phyloP scores from a whole-genome alignment of 371 early-diverging fungal species.

The Catenaria anguillulae region DNA sequence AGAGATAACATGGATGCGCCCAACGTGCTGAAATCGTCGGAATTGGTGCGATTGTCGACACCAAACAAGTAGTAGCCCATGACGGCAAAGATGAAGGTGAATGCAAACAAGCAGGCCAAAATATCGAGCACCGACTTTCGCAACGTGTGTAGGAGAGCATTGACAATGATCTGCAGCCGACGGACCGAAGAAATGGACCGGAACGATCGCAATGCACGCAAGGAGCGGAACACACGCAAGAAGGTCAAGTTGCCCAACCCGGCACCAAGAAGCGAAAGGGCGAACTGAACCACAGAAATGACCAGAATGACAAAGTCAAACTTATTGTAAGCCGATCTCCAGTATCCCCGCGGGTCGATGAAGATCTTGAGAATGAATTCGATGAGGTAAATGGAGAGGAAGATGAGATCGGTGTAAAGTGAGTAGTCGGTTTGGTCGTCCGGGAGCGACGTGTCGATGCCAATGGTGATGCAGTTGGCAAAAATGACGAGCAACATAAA shows the following conservation, averaged over 20 bases:
- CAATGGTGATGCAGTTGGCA: slow-evolving; percentile 11
- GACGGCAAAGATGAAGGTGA: slow-evolving; percentile 13
- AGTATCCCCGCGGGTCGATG: slow-evolving; percentile 7
- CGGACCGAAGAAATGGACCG: slow-evolving; percentile 11
- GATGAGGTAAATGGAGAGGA: slow-evolving; percentile 12
- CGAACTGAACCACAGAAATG: slow-evolving; percentile 3
- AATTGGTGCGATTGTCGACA: not conserved
- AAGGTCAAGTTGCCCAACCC: slow-evolving; percentile 9
- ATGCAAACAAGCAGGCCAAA: slow-evolving; percentile 4
- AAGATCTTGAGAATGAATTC: slow-evolving; percentile 10
- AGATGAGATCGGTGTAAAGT: slow-evolving; percentile 8
- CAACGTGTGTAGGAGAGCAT: slow-evolving; percentile 9
- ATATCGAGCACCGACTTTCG: slow-evolving; percentile 9
- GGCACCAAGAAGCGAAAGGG: slow-evolving; percentile 5
- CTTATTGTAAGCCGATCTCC: slow-evolving; percentile 10
- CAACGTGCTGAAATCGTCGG: slow-evolving; percentile 8
- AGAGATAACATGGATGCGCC: slow-evolving; percentile 13
- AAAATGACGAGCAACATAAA: slow-evolving; percentile 10
- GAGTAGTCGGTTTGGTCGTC: slow-evolving; percentile 1
- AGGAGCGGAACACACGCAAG: slow-evolving; percentile 10
- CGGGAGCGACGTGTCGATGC: slow-evolving; percentile 9
- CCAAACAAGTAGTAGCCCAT: slow-evolving; percentile 13
- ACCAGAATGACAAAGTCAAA: slow-evolving; percentile 11
- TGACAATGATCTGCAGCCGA: slow-evolving; percentile 12
- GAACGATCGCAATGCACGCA: slow-evolving; percentile 11